Conservation (phyloP, 192 early-diverging fungal genomes). For the Coemansia sp. region DNA sequence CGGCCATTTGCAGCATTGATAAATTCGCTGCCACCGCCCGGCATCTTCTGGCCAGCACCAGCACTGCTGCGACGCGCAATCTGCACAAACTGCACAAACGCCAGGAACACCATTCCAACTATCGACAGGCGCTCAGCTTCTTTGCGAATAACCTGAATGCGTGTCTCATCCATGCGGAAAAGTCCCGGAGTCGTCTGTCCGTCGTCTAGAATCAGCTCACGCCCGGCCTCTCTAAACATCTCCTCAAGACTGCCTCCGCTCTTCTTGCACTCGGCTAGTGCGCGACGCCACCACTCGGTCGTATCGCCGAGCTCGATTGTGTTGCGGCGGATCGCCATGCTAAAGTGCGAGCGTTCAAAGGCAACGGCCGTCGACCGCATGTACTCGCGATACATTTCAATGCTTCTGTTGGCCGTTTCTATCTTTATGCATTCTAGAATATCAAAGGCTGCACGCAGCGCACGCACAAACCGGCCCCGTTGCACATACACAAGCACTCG, state of each 20-base stretch:
- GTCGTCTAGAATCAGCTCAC: constrained; percentile 49
- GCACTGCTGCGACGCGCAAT: constrained; percentile 13
- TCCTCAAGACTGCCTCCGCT: constrained; percentile 22
- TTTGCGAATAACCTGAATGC: constrained; percentile 36
- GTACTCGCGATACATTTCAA: constrained; percentile 66
- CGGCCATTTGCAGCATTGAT: constrained; percentile 26
- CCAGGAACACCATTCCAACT: constrained; percentile 39
- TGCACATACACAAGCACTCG: constrained; percentile 59
- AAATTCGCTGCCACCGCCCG: constrained; percentile 18
- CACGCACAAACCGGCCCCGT: constrained; percentile 61
- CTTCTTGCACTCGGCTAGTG: constrained; percentile 12
- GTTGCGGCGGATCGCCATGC: constrained; percentile 29
- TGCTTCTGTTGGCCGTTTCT: constrained; percentile 61
- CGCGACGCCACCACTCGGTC: constrained; percentile 46
- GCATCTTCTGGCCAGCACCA: not conserved
- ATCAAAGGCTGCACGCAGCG: constrained; percentile 73
- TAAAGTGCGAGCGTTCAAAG: constrained; percentile 72
- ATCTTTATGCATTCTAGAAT: constrained; percentile 62
- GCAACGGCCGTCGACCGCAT: constrained; percentile 66
- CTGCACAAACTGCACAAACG: constrained; percentile 50
- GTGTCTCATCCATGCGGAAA: constrained; percentile 52
- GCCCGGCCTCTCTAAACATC: constrained; percentile 29
- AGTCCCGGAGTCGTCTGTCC: constrained; percentile 31
- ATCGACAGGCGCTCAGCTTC: constrained; percentile 46
- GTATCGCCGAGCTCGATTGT: constrained; percentile 26